Evolutionary conservation across 306 rosid species (phyloP), one percentile per base, ranked within the genome.

Genomic region (Biancaea sappan): DNA sequence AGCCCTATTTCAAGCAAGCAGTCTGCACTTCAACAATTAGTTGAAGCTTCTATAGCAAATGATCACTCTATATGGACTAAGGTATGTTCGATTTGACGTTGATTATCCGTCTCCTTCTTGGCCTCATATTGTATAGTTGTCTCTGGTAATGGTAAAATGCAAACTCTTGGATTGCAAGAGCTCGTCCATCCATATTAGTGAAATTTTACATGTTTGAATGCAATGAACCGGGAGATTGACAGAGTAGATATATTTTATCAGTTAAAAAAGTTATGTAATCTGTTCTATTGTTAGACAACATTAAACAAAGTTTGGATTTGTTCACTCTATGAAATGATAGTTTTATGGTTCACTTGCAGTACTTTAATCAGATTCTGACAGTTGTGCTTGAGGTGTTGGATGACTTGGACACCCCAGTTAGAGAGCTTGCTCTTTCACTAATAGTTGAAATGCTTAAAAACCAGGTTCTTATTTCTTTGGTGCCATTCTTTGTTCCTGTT

Each of bases 331-430:
- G 51, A 77, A 69, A 73, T 73, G 57, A 70, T 72, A 32, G 67
- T 86, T 80, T 66, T 59, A 37, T 79, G 80, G 60, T 75, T 38
- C 58, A 44, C 72, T 63, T 91, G 92, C 97, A 95, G 99, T 95
- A 88, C 88, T 95, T 95, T 82, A 95, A 95, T 87, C 99, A 95
- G 84, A 95, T 95, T 74, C 79, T 95, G 89, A 92, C 98, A 2
- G 87, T 71, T 79, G 86, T 89, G 74, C 98, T 95, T 75, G 99
- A 95, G 85, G 94, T 92, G 76, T 77, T 90, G 88, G 99, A 95
- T 78, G 93, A 95, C 82, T 84, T 87, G 72, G 94, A 92, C 79
- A 82, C 94, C 80, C 78, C 90, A 66, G 80, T 85, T 57, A 92
- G 94, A 73, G 99, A 95, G 82, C 91, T 88, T 69, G 90, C 91